These are phyloP conservation scores for Boletus tomentosulus DNA, from an alignment of 768 basidiomycete species.

Conservation along the genomic window DNA sequence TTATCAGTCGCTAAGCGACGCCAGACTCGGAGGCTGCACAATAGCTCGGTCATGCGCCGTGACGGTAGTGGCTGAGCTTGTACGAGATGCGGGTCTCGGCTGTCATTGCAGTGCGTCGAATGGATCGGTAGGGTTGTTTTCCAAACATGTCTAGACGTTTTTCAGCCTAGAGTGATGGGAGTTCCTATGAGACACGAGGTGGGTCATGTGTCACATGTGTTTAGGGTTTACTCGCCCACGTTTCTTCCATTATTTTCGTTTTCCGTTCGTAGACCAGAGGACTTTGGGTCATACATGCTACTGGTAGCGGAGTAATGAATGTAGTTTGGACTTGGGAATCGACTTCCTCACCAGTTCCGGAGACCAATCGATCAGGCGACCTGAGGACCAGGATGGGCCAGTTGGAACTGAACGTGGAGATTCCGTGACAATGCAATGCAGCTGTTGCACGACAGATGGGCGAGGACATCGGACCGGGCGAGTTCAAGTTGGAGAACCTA, in stretches of 20 bases:
- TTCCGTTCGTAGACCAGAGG: neutral
- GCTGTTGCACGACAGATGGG: neutral
- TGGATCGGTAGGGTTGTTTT: too few relatives aligned
- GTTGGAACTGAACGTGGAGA: neutral
- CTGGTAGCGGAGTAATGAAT: neutral
- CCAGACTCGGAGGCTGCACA: too few relatives aligned
- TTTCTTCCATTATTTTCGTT: neutral
- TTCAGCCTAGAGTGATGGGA: neutral
- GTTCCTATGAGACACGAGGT: too few relatives aligned
- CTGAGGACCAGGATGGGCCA: too few relatives aligned
- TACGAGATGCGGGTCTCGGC: conserved; percentile 8
- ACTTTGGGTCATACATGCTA: neutral
- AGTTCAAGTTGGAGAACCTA: neutral
- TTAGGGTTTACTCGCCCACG: neutral
- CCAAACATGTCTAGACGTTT: neutral
- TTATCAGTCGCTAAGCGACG: too few relatives aligned
- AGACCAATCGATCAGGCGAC: too few relatives aligned
- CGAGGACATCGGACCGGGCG: neutral
- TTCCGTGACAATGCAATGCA: neutral
- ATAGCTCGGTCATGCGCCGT: too few relatives aligned
- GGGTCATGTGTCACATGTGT: neutral
- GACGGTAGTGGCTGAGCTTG: too few relatives aligned
- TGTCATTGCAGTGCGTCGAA: neutral
- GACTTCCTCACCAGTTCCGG: neutral
- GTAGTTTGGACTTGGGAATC: neutral